Percentiles rank a stretch among this genome's conserved stretches.
Conservation (phyloP, 169 alveolate genomes). For the Babesia caballi region DNA sequence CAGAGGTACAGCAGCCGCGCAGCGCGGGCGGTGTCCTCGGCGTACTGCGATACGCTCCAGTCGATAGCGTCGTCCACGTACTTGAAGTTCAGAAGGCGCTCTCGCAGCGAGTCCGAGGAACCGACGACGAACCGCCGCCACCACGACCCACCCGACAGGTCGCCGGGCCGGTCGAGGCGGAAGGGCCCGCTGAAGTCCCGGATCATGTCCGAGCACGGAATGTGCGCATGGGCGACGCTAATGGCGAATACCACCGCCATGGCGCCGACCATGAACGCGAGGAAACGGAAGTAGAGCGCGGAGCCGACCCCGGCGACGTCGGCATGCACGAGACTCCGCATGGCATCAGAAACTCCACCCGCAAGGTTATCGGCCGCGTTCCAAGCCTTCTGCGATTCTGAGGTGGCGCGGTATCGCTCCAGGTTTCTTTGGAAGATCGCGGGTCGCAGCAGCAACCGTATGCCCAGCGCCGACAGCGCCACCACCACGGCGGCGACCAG, state of each 20-base stretch:
- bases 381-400: constrained; percentile 40
- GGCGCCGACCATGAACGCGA: constrained; percentile 18
- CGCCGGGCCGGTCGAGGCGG: constrained; percentile 14
- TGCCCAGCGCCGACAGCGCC: not conserved
- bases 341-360: constrained; percentile 28
- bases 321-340: constrained; percentile 8
- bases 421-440: constrained; percentile 14
- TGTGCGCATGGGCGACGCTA: constrained; percentile 49
- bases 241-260: constrained; percentile 13
- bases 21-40: constrained; percentile 28
- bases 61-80: constrained; percentile 61
- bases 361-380: constrained; percentile 6
- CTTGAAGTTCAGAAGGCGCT: constrained; percentile 49
- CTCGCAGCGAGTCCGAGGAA: too few species aligned
- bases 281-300: constrained; percentile 60
- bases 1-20: constrained; percentile 34
- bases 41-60: constrained; percentile 55
- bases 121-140: too few species aligned
- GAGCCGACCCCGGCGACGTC: constrained; percentile 70
- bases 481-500: constrained; percentile 3
- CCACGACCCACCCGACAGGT: not conserved
- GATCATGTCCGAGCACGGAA: constrained; percentile 61
- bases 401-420: constrained; percentile 19
- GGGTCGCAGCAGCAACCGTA: constrained; percentile 29
- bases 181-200: constrained; percentile 47